Evolutionary conservation across 306 rosid genomes (phyloP).

Genomic region (Sindora glabra): DNA sequence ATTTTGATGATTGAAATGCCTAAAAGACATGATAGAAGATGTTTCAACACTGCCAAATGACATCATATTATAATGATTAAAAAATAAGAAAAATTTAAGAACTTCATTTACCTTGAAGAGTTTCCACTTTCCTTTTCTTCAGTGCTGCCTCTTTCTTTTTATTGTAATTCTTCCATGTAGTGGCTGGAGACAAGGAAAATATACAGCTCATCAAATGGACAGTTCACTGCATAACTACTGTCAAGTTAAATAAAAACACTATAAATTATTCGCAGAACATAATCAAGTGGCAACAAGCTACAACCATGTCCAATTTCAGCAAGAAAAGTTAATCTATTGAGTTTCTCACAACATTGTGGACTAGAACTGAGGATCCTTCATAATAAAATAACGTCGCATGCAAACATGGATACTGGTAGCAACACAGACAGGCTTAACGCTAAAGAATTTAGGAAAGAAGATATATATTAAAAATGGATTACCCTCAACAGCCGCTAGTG

Average conservation of each 20-base stretch:
- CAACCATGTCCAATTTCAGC: constrained; percentile 6
- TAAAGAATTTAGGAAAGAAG: background rate
- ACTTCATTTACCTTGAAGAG: constrained; percentile 60
- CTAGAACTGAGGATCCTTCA: background rate
- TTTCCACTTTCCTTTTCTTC: constrained; percentile 71
- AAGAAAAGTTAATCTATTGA: background rate
- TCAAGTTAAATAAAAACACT: constrained; percentile 8
- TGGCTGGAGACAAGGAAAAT: constrained; percentile 47
- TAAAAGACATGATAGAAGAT: no score
- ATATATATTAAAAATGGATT: constrained; percentile 14
- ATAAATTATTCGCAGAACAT: constrained; percentile 17
- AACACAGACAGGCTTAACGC: background rate
- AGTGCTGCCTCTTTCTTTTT: constrained; percentile 71
- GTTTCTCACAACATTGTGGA: constrained; percentile 7
- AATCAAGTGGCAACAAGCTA: constrained; percentile 12
- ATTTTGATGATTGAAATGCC: no score
- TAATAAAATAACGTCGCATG: background rate
- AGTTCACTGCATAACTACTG: background rate
- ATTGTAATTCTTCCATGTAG: constrained; percentile 58
- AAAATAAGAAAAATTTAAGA: constrained; percentile 8
- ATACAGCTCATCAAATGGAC: constrained; percentile 18
- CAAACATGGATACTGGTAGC: background rate
- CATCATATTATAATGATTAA: constrained; percentile 3
- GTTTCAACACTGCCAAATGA: constrained; percentile 1
- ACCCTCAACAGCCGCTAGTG: constrained; percentile 70